Base-by-base conservation (phyloP, 805 yeast genomes). In the Starmerella geochares region DNA sequence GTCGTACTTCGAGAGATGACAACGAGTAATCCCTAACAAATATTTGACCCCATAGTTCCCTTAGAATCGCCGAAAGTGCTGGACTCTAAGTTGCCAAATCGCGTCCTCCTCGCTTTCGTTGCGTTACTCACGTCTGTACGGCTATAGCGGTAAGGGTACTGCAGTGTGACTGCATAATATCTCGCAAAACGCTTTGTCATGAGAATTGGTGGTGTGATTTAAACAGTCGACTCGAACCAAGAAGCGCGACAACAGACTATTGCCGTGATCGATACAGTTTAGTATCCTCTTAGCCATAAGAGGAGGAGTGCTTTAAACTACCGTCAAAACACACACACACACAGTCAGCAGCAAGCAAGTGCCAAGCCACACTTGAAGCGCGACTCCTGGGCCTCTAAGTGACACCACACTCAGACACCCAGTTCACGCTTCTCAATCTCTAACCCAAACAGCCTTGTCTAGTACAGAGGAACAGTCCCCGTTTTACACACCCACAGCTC, bases 401-500 rank as follows among this genome's bases (percentile, higher is more conserved):
- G 29, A n/a, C 1, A 31, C 7, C 4, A 19, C 28, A 17, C 42
- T 38, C 37, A 38, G 42, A 38, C 42, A 38, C 42, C 42, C 42
- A 38, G 42, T 20, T 38, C 42, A n/a, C 42, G 42, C 42, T 38
- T 38, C 42, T 24, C n/a, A 9, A 24, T 24, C 17, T n/a, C 29
- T 4, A 13, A 4, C 42, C 27, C 27, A 6, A 17, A 11, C n/a
- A 40, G 35, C 45, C 28, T 51, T 53, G 56, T 50, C 56, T 53
- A 24, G 25, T 37, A 16, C 50, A 50, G 51, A 50, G 39, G 19
- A 33, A 20, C 47, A 52, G 53, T 43, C 48, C 33, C 47, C 49
- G 29, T 38, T 38, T 25, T 38, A 16, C 19, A 6, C 17, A 24
- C 43, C 42, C 27, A 53, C 56, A 53, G 53, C 56, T 53, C 56